Conservation (phyloP, 75 land plant genomes). For the Ceratopteris richardii region DNA sequence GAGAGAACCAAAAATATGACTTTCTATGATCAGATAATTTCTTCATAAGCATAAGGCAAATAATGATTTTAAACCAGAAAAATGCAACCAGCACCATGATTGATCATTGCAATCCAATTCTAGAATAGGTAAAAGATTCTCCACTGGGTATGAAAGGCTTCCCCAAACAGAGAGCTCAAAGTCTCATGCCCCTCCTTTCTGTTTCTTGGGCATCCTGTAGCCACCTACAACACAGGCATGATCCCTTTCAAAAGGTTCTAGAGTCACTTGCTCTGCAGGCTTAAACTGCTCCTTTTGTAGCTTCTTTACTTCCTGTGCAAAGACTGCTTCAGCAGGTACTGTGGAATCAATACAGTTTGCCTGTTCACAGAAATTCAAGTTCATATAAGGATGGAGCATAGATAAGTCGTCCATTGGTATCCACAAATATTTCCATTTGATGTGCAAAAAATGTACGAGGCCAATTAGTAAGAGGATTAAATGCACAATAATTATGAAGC, state of each 20-base stretch:
- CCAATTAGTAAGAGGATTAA: neutral
- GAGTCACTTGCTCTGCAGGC: conserved; percentile 75
- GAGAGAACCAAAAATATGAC: too few species aligned
- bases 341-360: conserved; percentile 97
- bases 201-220: conserved; percentile 73
- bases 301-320: conserved; percentile 39
- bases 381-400: neutral
- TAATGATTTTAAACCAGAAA: too few species aligned
- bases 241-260: conserved; percentile 87
- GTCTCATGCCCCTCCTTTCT: conserved; percentile 24
- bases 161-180: too few species aligned
- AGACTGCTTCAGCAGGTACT: conserved; percentile 60
- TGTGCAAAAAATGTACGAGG: neutral
- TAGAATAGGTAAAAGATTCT: too few species aligned
- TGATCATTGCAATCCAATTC: too few species aligned
- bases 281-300: conserved; percentile 74
- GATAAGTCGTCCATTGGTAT: too few species aligned
- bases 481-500: too few species aligned
- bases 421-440: too few species aligned
- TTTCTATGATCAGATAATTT: too few species aligned
- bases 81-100: too few species aligned
- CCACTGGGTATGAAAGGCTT: too few species aligned
- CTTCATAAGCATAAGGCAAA: too few species aligned
- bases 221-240: conserved; percentile 94
- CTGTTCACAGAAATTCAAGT: conserved; percentile 34